These are phyloP conservation scores for Epichloe gansuensis DNA, from an alignment of 2,329 filamentous ascomycete species.

Conservation along the genomic window DNA sequence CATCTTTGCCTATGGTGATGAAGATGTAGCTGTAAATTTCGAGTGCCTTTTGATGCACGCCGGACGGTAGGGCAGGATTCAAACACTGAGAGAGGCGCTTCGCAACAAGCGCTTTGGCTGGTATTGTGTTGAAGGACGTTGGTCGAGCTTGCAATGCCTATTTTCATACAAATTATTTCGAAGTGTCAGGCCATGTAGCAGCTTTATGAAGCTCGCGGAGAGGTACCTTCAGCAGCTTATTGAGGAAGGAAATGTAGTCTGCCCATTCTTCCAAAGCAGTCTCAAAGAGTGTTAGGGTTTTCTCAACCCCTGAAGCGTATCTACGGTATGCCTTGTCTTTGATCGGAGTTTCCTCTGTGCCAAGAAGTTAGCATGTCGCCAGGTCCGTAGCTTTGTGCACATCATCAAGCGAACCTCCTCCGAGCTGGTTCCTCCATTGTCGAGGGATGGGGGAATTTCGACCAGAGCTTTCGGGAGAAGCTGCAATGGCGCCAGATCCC, in stretches of 20 bases:
- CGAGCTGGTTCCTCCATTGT: conserved; percentile 64
- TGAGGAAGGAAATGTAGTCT: conserved; percentile 96
- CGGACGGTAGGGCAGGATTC: conserved; percentile 83
- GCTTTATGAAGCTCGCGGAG: background rate
- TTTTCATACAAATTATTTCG: conserved; percentile 1
- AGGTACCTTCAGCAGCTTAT: conserved; percentile 70
- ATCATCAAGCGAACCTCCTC: conserved; percentile 49
- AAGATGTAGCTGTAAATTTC: conserved; percentile 92
- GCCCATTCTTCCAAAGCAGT: conserved; percentile 95
- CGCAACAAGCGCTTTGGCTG: conserved; percentile 70
- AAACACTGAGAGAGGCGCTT: conserved; percentile 91
- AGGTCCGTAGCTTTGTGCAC: conserved; percentile 5
- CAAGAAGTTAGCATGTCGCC: conserved; percentile 1
- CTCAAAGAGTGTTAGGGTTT: conserved; percentile 80
- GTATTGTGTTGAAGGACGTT: conserved; percentile 56
- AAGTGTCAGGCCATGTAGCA: background rate
- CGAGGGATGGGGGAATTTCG: conserved; percentile 66
- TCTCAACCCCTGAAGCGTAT: conserved; percentile 80
- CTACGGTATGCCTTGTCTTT: conserved; percentile 66
- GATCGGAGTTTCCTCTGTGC: conserved; percentile 37
- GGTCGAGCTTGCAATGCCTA: conserved; percentile 83
- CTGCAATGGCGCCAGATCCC: conserved; percentile 40
- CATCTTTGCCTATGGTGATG: conserved; percentile 67
- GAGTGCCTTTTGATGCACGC: conserved; percentile 92
- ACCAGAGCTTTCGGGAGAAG: conserved; percentile 74